Base-by-base conservation (phyloP, 1,139 yeast genomes). In the Candida dubliniensis region DNA sequence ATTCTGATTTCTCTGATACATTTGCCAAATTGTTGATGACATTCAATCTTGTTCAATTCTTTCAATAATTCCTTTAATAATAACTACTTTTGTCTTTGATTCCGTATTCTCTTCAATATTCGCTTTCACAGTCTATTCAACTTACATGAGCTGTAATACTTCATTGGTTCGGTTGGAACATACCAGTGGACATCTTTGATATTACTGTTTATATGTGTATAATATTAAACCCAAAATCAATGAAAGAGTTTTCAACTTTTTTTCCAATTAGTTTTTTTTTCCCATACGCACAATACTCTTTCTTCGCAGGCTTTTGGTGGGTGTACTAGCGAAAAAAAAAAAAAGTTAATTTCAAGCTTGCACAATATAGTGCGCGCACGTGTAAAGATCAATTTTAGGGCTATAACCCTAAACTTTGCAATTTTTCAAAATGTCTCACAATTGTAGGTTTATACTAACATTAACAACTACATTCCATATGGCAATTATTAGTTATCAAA, bases 151-250 rank as follows among this genome's bases (percentile, higher is more conserved):
- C 26, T 38, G 36, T 25, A 25, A 23, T 27, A 24, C 11, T 11
- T 23, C 7, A 18, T 31, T 13, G 34, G 12, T 37, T 8, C 13
- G 8, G 23, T 23, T 10, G 31, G 33, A 46, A 63, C 68, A 63
- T 63, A 63, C 68, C 67, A 63, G 67, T 53, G 55, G 68, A 63
- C 68, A 63, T 63, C 54, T 53, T 63, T 48, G 47, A 40, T 46
- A 34, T 39, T 45, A 41, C 41, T 38, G 36, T 35, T 33, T 39
- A 41, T 46, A 39, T 54, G 49, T 41, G 25, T 41, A 31, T 18
- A 4, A 18, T 37, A 34, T 24, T 33, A 36, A 39, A 39, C 34
- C 31, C 30, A 23, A 31, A 34, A 9, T 12, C 3, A 15, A 40
- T 14, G 34, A 43, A 18, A 40, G 39, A 34, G 35, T 31, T 42